Base-by-base conservation (phyloP, 495 filamentous ascomycete species). In the Hypoxylon crocopeplum region DNA sequence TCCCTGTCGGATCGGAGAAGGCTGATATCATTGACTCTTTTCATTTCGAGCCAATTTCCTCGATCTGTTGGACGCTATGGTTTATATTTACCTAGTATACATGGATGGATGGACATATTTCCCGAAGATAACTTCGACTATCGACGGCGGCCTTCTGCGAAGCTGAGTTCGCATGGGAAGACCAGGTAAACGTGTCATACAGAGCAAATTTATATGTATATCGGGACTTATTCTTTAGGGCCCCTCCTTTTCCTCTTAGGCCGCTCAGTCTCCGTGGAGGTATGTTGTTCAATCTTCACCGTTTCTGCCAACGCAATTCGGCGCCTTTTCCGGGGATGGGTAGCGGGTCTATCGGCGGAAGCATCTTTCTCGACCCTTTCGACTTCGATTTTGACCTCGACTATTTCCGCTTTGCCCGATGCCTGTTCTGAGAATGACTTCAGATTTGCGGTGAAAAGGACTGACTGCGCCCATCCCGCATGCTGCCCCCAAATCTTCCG, bases 381-480 rank as follows among this genome's bases (percentile, higher is more conserved):
- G 4, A 68, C 61, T 13, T 73, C 67, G 16, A 69, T 47, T 51
- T 72, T 72, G 49, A 80, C 72, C 2, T 77, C 74, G 42, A 85
- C 75, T 4, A 77, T 69, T 60, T 87, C 82, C 1, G 78, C 68
- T 10, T 79, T 72, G 70, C 77, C 57, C 7, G 51, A 46, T 47
- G 56, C 77, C 69, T 74, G 80, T 71, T 89, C 89, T 7, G 91
- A 84, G 68, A 98, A 98, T 0, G 89, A 85, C 69, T 86, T 88
- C 39, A 99, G 73, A 70, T 99, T 92, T 2, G 94, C 95, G 0
- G 94, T 94, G 70, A 99, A 99, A 4, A 99, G 81, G 13, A 98
- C 95, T 32, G 88, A 93, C 72, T 99, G 94, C 1, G 94, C 95
- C 95, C 95, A 99, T 1, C 94, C 94, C 7, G 94, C 94, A 62